Evolutionary conservation across 2,329 filamentous ascomycete species (phyloP).

Genomic region (Talaromyces amestolkiae): DNA sequence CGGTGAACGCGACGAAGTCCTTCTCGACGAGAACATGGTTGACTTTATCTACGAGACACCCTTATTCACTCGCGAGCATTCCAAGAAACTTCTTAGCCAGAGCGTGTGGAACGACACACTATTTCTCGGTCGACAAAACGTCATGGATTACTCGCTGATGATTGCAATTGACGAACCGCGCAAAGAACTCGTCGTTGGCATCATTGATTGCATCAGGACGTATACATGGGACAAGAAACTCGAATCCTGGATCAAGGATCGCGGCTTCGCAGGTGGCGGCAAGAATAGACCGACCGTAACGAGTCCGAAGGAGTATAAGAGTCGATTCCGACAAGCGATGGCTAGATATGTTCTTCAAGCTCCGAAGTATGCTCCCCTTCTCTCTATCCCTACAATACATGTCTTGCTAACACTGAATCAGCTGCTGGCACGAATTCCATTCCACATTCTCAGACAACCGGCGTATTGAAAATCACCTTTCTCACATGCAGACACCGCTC

Average conservation of each 20-base stretch:
- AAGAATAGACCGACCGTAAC: slow-evolving; percentile 89
- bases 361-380: slow-evolving; percentile 41
- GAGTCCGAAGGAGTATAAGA: slow-evolving; percentile 96
- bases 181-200: slow-evolving; percentile 92
- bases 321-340: slow-evolving; percentile 94
- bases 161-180: slow-evolving; percentile 88
- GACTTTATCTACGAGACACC: slow-evolving; percentile 98
- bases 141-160: slow-evolving; percentile 99
- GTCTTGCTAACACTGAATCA: slow-evolving; percentile 22
- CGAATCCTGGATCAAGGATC: slow-evolving; percentile 99
- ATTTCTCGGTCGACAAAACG: slow-evolving; percentile 89
- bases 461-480: slow-evolving; percentile 29
- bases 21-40: slow-evolving; percentile 97
- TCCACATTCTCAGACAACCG: slow-evolving; percentile 31
- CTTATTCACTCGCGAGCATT: slow-evolving; percentile 91
- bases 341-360: slow-evolving; percentile 67
- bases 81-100: slow-evolving; percentile 85
- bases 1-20: slow-evolving; percentile 91
- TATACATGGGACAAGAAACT: slow-evolving; percentile 99
- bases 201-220: slow-evolving; percentile 96
- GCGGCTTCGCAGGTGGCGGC: slow-evolving; percentile 77
- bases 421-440: slow-evolving; percentile 50
- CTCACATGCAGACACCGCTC: slow-evolving; percentile 19
- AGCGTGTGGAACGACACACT: slow-evolving; percentile 98
- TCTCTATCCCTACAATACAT: background rate